Evolutionary conservation across 768 basidiomycete genomes (phyloP).

Genomic region (Gloeopeniophorella convolvens): DNA sequence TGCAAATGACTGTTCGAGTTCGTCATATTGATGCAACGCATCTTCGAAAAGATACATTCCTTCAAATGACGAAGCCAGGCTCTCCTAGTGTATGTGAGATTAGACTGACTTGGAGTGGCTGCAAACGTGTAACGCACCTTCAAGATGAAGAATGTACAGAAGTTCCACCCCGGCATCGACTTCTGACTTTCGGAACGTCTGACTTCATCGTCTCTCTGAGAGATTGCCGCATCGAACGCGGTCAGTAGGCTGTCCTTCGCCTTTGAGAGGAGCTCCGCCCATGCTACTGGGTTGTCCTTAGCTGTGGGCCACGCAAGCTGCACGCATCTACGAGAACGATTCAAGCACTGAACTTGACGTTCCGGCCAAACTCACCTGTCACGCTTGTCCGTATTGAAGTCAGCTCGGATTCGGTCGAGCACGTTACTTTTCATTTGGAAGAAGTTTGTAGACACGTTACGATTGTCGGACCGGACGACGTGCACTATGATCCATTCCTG

Average conservation of each 20-base stretch:
- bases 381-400: slow-evolving; percentile 85
- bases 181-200: slow-evolving; percentile 83
- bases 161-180: slow-evolving; percentile 97
- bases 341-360: slow-evolving; percentile 2
- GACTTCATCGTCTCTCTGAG: slow-evolving; percentile 84
- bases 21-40: slow-evolving; percentile 81
- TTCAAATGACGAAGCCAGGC: slow-evolving; percentile 85
- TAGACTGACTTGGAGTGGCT: not conserved
- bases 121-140: slow-evolving; percentile 53
- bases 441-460: slow-evolving; percentile 53
- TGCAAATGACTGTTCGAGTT: slow-evolving; percentile 81
- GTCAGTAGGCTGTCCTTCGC: slow-evolving; percentile 85
- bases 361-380: slow-evolving; percentile 52
- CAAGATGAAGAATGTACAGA: slow-evolving; percentile 92
- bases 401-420: slow-evolving; percentile 83
- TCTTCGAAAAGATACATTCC: slow-evolving; percentile 88
- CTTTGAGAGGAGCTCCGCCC: slow-evolving; percentile 84
- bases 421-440: slow-evolving; percentile 84
- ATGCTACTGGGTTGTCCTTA: slow-evolving; percentile 67
- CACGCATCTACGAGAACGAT: slow-evolving; percentile 58
- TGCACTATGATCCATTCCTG: slow-evolving; percentile 94
- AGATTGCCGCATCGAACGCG: slow-evolving; percentile 75
- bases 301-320: slow-evolving; percentile 74
- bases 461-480: slow-evolving; percentile 67
- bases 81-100: slow-evolving; percentile 57